Base-by-base conservation (phyloP, 2,329 filamentous ascomycete genomes). In the Capronia coronata region DNA sequence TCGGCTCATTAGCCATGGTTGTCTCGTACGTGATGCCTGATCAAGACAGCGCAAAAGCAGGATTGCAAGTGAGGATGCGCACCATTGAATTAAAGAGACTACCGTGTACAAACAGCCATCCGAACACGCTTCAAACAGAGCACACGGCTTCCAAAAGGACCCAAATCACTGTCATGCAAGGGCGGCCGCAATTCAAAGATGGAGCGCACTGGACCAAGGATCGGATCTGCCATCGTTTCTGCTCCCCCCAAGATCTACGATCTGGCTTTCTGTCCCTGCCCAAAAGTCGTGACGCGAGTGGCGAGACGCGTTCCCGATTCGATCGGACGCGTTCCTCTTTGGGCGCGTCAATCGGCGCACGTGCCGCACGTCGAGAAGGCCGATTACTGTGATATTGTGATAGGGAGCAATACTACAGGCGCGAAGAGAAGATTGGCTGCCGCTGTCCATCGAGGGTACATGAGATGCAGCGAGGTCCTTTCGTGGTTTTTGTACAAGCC, bases 1-100 rank as follows among this genome's bases (percentile, higher is more conserved):
- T 19, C 11, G 54, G 41, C 16, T 30, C 43, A 10, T 22, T 45
- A 18, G 48, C 45, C 54, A 55, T 55, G 19, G 21, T 25, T n/a
- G 6, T 25, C n/a, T 13, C 38, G 9, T 9, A 22, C 8, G 13
- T 41, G 4, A 19, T 7, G 14, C 1, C 25, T 3, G 3, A 21
- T 38, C 16, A 38, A 11, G 3, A 32, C 3, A 9, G 7, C 7
- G 29, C 7, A 32, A 11, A 3, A 3, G n/a, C 7, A 32, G 29
- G 29, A 32, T 6, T 3, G 29, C 29, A n/a, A n/a, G n/a, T n/a
- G 7, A n/a, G n/a, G 7, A 32, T 32, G 7, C 7, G 29, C 7
- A n/a, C 29, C 29, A 32, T 32, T n/a, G 7, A 8, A 10, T 7
- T 8, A 3, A 7, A 32, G n/a, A 32, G 7, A n/a, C 7, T 9